These are phyloP conservation scores for Cotoneaster glaucophyllus DNA, from an alignment of 306 rosid genomes.

Conservation along the genomic window DNA sequence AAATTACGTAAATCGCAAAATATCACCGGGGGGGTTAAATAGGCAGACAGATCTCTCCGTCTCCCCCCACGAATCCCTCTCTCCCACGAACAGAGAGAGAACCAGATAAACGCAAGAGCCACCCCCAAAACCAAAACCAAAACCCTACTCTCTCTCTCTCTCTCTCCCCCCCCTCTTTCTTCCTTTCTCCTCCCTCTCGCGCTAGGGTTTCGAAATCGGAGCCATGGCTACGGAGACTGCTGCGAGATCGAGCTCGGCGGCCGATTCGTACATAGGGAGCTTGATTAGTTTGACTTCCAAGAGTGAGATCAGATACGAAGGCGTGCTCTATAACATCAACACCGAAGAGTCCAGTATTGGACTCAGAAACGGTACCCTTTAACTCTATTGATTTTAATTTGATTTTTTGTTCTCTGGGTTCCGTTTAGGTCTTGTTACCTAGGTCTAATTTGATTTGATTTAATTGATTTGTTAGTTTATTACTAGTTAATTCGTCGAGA, in stretches of 20 bases:
- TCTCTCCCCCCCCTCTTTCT: slow-evolving; percentile 13
- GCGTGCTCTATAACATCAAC: slow-evolving; percentile 63
- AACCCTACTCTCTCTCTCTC: slow-evolving; percentile 41
- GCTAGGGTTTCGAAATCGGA: slow-evolving; percentile 14
- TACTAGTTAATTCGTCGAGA: background rate
- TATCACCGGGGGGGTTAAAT: background rate
- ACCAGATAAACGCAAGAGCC: slow-evolving; percentile 18
- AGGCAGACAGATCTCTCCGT: background rate
- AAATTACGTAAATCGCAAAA: background rate
- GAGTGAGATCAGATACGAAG: slow-evolving; percentile 85
- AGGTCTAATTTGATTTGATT: background rate
- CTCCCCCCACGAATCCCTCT: background rate
- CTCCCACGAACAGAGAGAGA: background rate
- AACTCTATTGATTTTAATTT: background rate
- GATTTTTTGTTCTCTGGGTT: background rate
- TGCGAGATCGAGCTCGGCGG: slow-evolving; percentile 60
- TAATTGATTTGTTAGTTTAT: background rate
- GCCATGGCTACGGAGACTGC: slow-evolving; percentile 59
- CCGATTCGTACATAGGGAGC: slow-evolving; percentile 73
- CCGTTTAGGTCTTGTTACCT: slow-evolving; percentile 4
- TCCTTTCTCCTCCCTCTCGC: slow-evolving; percentile 1
- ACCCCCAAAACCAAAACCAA: slow-evolving; percentile 30
- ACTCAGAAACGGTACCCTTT: slow-evolving; percentile 49
- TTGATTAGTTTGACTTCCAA: slow-evolving; percentile 77
- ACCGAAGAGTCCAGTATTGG: slow-evolving; percentile 78